Evolutionary conservation across 2,329 filamentous ascomycete species (phyloP).

Genomic region (Berkeleyomyces rouxiae): DNA sequence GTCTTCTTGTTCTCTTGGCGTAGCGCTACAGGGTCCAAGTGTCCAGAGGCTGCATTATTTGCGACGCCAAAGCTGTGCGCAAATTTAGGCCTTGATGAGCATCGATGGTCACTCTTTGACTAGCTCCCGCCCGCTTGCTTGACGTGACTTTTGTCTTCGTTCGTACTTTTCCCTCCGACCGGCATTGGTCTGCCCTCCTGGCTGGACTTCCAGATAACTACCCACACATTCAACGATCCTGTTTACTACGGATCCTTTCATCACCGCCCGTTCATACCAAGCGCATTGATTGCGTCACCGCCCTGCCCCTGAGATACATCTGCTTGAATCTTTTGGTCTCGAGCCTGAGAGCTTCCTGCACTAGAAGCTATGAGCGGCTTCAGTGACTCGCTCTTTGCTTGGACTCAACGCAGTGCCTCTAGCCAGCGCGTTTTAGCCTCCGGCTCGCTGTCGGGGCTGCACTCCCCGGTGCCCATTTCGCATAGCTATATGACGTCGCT

Average conservation of each 20-base stretch:
- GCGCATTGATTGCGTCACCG: neutral
- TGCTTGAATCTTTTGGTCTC: neutral
- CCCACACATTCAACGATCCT: neutral
- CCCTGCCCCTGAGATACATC: neutral
- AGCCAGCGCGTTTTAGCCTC: constrained; percentile 35
- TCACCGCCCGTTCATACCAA: neutral
- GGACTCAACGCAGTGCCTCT: constrained; percentile 15
- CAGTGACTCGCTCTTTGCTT: constrained; percentile 11
- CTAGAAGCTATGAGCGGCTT: constrained; percentile 9
- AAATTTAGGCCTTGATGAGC: too few species aligned
- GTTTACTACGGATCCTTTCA: neutral
- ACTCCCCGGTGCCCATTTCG: constrained; percentile 31
- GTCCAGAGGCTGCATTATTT: neutral
- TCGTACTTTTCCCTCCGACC: too few species aligned
- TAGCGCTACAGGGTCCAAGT: neutral
- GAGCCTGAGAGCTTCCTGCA: neutral
- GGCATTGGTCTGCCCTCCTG: neutral
- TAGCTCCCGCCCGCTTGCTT: too few species aligned
- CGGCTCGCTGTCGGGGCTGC: constrained; percentile 45
- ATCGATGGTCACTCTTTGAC: too few species aligned
- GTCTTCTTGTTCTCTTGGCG: neutral
- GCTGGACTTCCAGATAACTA: neutral
- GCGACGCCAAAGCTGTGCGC: neutral
- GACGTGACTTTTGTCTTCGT: too few species aligned
- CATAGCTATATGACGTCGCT: constrained; percentile 36